Percentiles rank a stretch among this genome's conserved stretches.
These are phyloP conservation scores for Neurospora sp. DNA, from an alignment of 495 filamentous ascomycete genomes.

Conservation along the genomic window DNA sequence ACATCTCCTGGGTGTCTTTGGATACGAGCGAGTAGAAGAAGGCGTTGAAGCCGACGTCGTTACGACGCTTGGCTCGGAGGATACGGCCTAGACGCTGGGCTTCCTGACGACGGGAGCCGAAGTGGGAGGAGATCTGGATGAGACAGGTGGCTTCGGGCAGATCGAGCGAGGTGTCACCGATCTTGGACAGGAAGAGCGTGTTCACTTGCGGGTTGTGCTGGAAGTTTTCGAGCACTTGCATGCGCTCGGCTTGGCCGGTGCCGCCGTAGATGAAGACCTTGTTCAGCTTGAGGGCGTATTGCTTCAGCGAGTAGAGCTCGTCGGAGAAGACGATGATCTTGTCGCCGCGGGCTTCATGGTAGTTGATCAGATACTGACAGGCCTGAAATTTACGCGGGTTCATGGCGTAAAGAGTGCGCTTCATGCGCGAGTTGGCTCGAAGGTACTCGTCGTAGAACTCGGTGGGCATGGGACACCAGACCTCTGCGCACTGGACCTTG, in stretches of 20 bases:
- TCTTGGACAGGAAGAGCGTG: conserved; percentile 96
- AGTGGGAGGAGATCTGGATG: conserved; percentile 97
- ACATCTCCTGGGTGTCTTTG: conserved; percentile 97
- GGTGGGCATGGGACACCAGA: conserved; percentile 98
- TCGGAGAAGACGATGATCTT: conserved; percentile 99
- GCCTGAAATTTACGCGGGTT: conserved; percentile 96
- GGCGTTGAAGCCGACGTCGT: conserved; percentile 98
- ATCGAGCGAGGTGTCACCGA: conserved; percentile 95
- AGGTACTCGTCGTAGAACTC: conserved; percentile 97
- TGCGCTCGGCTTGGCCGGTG: conserved; percentile 76
- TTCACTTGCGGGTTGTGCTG: conserved; percentile 89
- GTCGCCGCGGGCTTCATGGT: conserved; percentile 91
- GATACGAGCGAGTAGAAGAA: conserved; percentile 98
- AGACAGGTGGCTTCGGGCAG: conserved; percentile 93
- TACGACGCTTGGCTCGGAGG: conserved; percentile 87
- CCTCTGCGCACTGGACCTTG: conserved; percentile 94
- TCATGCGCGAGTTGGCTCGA: conserved; percentile 31
- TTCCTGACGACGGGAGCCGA: conserved; percentile 94
- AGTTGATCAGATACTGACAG: conserved; percentile 93
- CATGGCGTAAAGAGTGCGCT: conserved; percentile 87
- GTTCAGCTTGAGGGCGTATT: conserved; percentile 71
- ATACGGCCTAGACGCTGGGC: conserved; percentile 93
- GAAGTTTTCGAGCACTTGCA: conserved; percentile 90
- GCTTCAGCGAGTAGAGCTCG: conserved; percentile 87
- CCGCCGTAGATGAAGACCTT: conserved; percentile 93